Base-by-base conservation (phyloP, 1,284 basidiomycete genomes). In the Rhodotorula sp. region DNA sequence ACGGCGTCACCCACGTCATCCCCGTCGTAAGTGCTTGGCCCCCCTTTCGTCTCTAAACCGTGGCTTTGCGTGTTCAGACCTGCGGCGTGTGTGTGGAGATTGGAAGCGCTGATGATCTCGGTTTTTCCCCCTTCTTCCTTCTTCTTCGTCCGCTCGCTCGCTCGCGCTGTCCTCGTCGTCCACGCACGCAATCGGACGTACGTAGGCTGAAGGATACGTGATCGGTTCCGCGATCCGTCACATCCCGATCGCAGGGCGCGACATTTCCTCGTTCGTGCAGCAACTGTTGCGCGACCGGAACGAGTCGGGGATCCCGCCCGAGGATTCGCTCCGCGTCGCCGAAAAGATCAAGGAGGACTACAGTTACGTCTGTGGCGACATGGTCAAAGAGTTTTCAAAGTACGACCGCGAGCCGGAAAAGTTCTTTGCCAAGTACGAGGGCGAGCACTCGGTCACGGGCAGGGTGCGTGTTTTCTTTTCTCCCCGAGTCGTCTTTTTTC, bases 141-240 rank as follows among this genome's bases (percentile, higher is more conserved):
- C 39, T 43, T 14, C 39, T 43, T 14, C 39, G 10, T 14, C 39
- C 2, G 10, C 39, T 12, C 39, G 10, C 54, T 72, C 51, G 2
- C 43, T 34, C 49, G 7, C 56, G 39, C 8, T 39, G 15, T 43
- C 23, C 48, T 58, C 31, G 21, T 49, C 31, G 29, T 57, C 5
- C 39, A 51, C 26, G 12, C 39, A 51, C 26, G 12, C 3, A 8
- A 3, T 1, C 1, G 5, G 5, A 1, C 39, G 20, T 29, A 18
- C 1, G 26, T 67, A 82, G 81, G 87, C 97, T 34, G 97, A 99
- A 81, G 97, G 97, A 59, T 99, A 99, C 81, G 96, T 99, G 77
- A 98, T 99, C 79, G 97, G 96, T 39, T 96, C 92, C 77, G 93
- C 96, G 5, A 99, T 99, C 87, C 99, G 98, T 83, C 94, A 98